Evolutionary conservation across 2,329 filamentous ascomycete species (phyloP), one percentile per base, ranked within the genome.

Genomic region (Sphaceloma murrayae): DNA sequence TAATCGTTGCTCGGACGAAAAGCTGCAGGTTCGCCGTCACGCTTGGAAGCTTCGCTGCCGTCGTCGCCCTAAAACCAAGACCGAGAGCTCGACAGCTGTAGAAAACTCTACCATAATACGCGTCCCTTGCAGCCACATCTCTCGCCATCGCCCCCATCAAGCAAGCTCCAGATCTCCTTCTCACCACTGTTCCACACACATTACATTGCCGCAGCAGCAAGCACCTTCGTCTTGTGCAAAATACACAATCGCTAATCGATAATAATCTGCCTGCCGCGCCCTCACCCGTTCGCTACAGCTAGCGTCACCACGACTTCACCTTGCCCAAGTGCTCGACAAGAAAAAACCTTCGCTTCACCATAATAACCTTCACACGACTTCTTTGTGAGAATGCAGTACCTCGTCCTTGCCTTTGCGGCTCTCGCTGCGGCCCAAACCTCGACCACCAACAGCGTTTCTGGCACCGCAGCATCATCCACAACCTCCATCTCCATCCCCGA

Each of bases 401-500:
- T 43, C 29, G 17, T 43, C 14, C 40, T 43, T n/a, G 40, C 22
- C 24, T 29, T 43, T 17, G 40, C 40, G 13, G 30, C 40, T 16
- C 40, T 43, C 13, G 40, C 40, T n/a, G 29, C 40, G 11, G 30
- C 40, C 5, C 40, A 43, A 26, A 21, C 29, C 7, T 32, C 40
- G 8, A 17, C 11, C 40, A 32, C 27, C 27, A 18, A 40, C 46
- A 14, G 44, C 48, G 42, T 45, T 40, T 47, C 33, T 29, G 49
- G 46, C 30, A 36, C 42, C 46, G 45, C 47, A 26, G 51, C 49
- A 22, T 34, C 49, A 39, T 46, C 47, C 26, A 52, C 34, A 43
- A 45, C 34, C 32, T 43, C 44, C 30, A 54, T 53, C 38, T 56
- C 52, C 33, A 50, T 52, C 34, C 33, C 34, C 39, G 54, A 54